Evolutionary conservation across 495 filamentous ascomycete species (phyloP).

Genomic region (Pseudomonodictys pantanalensis): DNA sequence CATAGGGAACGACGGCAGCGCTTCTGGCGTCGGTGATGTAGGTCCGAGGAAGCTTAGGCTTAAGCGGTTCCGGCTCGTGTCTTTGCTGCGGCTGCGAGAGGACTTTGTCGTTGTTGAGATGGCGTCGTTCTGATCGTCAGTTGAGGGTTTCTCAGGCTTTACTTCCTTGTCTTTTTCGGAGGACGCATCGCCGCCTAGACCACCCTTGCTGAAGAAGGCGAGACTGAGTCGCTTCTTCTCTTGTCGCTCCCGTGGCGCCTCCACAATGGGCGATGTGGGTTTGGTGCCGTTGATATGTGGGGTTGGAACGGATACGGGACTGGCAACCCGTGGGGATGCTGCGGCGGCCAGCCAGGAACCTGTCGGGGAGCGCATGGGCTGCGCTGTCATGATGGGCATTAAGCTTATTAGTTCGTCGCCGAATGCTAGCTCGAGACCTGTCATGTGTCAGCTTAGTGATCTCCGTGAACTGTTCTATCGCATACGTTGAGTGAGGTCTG

Average conservation of each 20-base stretch:
- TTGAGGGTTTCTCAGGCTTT: constrained; percentile 18
- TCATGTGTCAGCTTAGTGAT: constrained; percentile 8
- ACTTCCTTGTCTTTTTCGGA: constrained; percentile 8
- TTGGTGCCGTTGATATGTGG: constrained; percentile 19
- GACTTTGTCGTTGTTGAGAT: constrained; percentile 16
- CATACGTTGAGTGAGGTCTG: constrained; percentile 49
- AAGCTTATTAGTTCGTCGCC: constrained; percentile 60
- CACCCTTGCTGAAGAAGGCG: constrained; percentile 35
- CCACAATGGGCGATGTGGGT: constrained; percentile 6
- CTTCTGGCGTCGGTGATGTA: constrained; percentile 5
- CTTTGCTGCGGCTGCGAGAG: constrained; percentile 28
- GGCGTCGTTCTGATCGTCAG: constrained; percentile 14
- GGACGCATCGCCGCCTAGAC: neutral
- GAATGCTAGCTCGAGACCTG: constrained; percentile 62
- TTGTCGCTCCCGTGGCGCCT: constrained; percentile 23
- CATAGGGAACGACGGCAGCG: constrained; percentile 5
- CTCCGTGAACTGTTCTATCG: constrained; percentile 1
- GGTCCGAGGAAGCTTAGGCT: constrained; percentile 21
- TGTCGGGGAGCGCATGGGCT: constrained; percentile 26
- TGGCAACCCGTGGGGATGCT: constrained; percentile 18
- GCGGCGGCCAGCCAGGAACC: constrained; percentile 39
- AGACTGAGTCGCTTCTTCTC: constrained; percentile 39
- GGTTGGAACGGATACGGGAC: constrained; percentile 2
- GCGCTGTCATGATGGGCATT: constrained; percentile 16
- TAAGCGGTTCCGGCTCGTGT: constrained; percentile 13